phyloP scores from a whole-genome alignment of 805 yeast genomes.

The Spathaspora boniae region DNA sequence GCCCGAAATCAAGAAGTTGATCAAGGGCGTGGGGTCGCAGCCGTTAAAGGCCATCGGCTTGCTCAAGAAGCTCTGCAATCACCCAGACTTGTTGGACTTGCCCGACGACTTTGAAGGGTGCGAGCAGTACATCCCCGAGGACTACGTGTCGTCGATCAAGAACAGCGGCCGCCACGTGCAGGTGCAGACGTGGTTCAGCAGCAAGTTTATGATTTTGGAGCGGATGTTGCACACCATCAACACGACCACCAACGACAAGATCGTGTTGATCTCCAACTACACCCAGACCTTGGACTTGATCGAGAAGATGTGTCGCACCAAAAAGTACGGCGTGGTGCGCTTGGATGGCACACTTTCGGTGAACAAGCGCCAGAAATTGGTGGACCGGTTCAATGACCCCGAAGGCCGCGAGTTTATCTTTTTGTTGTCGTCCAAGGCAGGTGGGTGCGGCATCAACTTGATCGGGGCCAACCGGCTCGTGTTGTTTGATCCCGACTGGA shows the following conservation, averaged over 20 bases:
- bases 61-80: constrained; percentile 88
- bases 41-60: constrained; percentile 88
- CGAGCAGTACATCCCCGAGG: constrained; percentile 66
- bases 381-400: constrained; percentile 88
- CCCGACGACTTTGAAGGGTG: constrained; percentile 77
- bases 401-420: constrained; percentile 85
- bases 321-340: constrained; percentile 72
- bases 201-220: constrained; percentile 81
- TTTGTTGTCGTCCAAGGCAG: constrained; percentile 90
- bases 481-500: constrained; percentile 92
- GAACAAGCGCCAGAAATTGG: constrained; percentile 88
- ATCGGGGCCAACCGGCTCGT: constrained; percentile 94
- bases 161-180: constrained; percentile 58
- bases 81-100: constrained; percentile 79
- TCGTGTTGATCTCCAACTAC: constrained; percentile 90
- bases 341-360: constrained; percentile 92
- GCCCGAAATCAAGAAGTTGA: constrained; percentile 65
- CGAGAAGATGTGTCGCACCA: constrained; percentile 76
- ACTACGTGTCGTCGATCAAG: constrained; percentile 48
- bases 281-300: constrained; percentile 91
- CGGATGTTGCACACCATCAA: constrained; percentile 77
- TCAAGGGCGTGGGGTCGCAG: constrained; percentile 71
- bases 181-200: constrained; percentile 77
- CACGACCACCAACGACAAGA: constrained; percentile 86
- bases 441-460: constrained; percentile 97